These are phyloP conservation scores for Candida sakaeoensis DNA, from an alignment of 805 yeast genomes.

Conservation along the genomic window DNA sequence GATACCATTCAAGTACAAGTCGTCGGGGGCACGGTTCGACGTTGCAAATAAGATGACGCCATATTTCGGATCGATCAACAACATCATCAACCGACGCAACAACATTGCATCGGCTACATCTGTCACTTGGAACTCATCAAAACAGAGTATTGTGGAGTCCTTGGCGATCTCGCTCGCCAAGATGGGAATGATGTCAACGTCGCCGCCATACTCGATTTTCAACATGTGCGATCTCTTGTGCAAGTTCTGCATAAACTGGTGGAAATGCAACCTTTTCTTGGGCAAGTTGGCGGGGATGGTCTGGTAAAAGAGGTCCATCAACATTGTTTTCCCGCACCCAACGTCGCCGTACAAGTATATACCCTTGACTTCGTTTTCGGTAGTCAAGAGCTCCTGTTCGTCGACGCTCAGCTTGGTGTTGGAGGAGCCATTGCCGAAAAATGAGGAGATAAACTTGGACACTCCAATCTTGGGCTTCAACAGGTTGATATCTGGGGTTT, in stretches of 20 bases:
- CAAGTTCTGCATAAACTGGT: slow-evolving; percentile 92
- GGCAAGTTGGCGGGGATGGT: slow-evolving; percentile 78
- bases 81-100: slow-evolving; percentile 66
- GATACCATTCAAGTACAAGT: slow-evolving; percentile 87
- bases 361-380: slow-evolving; percentile 53
- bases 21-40: slow-evolving; percentile 93
- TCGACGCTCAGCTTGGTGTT: neutral
- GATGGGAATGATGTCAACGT: slow-evolving; percentile 77
- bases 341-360: slow-evolving; percentile 95
- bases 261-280: slow-evolving; percentile 85
- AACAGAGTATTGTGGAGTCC: slow-evolving; percentile 75
- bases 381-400: slow-evolving; percentile 3
- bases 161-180: slow-evolving; percentile 81
- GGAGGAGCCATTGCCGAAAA: slow-evolving; percentile 9
- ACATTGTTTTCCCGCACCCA: slow-evolving; percentile 98
- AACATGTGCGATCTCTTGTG: slow-evolving; percentile 85
- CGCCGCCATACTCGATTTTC: slow-evolving; percentile 53
- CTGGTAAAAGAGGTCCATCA: slow-evolving; percentile 90
- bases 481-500: slow-evolving; percentile 47
- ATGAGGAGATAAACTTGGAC: slow-evolving; percentile 27
- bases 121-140: slow-evolving; percentile 96
- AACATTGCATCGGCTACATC: slow-evolving; percentile 99
- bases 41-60: slow-evolving; percentile 91
- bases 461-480: slow-evolving; percentile 51
- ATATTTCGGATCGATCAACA: slow-evolving; percentile 65